Evolutionary conservation across 2,329 filamentous ascomycete species (phyloP), one percentile per base, ranked within the genome.

Genomic region (Reticulascus tulasneorum): DNA sequence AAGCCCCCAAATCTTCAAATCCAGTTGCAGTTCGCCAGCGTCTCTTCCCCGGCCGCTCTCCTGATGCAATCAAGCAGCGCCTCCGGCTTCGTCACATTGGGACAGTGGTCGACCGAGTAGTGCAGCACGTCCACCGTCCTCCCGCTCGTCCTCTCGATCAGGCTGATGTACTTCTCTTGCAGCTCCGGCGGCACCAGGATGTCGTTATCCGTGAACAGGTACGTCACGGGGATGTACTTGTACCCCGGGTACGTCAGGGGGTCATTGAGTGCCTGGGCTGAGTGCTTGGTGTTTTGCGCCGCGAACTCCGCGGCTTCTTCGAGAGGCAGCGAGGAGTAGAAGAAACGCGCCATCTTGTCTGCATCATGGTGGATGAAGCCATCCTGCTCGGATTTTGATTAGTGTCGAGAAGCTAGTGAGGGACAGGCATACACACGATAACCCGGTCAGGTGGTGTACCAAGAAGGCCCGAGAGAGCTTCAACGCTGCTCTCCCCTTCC

Each of bases 131-230:
- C 37, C 21, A 43, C 33, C 8, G 25, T 12, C 23, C 29, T 23
- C 12, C 37, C 39, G 15, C 25, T 32, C 18, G 29, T 34, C 13
- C 22, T 23, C 40, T 27, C 40, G 15, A 37, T 27, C 20, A 20
- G 17, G 22, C 27, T 18, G 29, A 25, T 16, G 33, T 30, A 32
- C 16, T 13, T 29, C 29, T 34, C 29, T 30, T 34, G 23, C 19
- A 37, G 10, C 13, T 13, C 11, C 22, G n/a, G 18, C 21, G 29
- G 23, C 29, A 36, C 17, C 18, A 11, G 15, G 23, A 13, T 7
- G 21, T 36, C 33, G 23, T 24, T 15, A 6, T 12, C 33, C 17
- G 12, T 13, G 7, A 32, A 15, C 31, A 35, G 27, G 19, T 26
- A 29, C 10, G 26, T 32, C 5, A 25, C 28, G 13, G 30, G 23